Base-by-base conservation (phyloP, 2,329 filamentous ascomycete species). In the Aspergillus texensis region DNA sequence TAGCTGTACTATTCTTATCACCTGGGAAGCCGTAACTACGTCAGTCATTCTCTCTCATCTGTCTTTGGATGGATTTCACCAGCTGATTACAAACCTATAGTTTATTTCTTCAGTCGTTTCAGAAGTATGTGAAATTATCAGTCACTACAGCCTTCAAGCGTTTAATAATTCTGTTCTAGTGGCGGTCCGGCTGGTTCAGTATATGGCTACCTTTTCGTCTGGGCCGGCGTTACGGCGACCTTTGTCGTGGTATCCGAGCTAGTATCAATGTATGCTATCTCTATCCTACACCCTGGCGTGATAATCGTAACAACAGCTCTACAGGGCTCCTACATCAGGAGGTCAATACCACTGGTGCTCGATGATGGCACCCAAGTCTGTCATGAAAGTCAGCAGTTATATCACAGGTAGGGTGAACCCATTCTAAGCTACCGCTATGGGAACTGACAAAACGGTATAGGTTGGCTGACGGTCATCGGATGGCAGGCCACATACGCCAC, bases 401-500 rank as follows among this genome's bases (percentile, higher is more conserved):
- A 63, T 76, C 9, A 75, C 78, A 6, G 75, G 77, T 70, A 48
- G 19, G 11, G 11, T 43, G 21, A 36, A 24, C 0, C 1, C 4
- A 16, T 28, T 48, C 19, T 19, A n/a, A 41, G 9, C 30, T 56
- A 16, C 12, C 4, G 28, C 24, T 14, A 48, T 16, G 3, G 1
- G 4, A 6, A 24, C 45, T 46, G 0, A 46, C 11, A 6, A 0
- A 8, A 14, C 10, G 5, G 43, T 24, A 14, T 30, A 77, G 77
- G 77, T 3, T 81, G 79, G 79, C 72, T 80, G 16, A 74, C 75
- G 6, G 75, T 78, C 4, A 70, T 80, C 32, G 79, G 78, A 12
- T 83, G 80, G 81, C 79, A 82, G 62, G 76, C 74, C 10, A 75
- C 75, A 24, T 75, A 78, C 52, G 79, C 79, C 19, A 74, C 77